Evolutionary conservation across 2,329 filamentous ascomycete genomes (phyloP).

Genomic region (Penicillium capsulatum): DNA sequence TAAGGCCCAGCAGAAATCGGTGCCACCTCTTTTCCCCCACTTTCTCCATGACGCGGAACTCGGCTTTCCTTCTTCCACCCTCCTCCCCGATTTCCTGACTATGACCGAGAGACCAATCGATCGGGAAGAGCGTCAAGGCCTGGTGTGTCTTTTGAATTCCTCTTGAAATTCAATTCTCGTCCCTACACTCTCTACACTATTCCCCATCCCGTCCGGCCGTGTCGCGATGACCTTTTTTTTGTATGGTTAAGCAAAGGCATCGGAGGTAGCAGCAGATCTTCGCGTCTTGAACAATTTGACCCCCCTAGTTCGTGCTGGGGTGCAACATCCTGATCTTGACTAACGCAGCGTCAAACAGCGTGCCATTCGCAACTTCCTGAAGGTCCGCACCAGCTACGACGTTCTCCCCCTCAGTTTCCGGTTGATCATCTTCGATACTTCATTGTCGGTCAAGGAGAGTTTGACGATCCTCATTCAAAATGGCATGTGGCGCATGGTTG

Average conservation of each 20-base stretch:
- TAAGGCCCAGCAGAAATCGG: constrained; percentile 1
- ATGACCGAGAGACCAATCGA: constrained; percentile 47
- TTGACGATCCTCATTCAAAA: constrained; percentile 93
- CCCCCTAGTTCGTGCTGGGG: constrained; percentile 11
- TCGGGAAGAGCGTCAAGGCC: constrained; percentile 47
- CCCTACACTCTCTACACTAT: constrained; percentile 2
- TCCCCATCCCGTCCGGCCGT: constrained; percentile 4
- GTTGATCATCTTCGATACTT: constrained; percentile 91
- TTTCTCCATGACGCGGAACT: constrained; percentile 22
- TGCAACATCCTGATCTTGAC: constrained; percentile 21
- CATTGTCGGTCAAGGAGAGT: constrained; percentile 94
- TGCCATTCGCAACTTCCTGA: constrained; percentile 91
- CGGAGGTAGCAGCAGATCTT: no score
- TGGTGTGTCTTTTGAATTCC: constrained; percentile 38
- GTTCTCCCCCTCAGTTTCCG: constrained; percentile 94
- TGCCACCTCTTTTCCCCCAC: constrained; percentile 6
- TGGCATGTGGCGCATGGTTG: constrained; percentile 52
- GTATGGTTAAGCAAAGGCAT: no score
- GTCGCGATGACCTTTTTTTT: constrained; percentile 7
- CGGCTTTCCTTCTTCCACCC: constrained; percentile 39
- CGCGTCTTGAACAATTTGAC: no score
- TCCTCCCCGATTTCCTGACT: constrained; percentile 43
- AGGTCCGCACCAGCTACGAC: constrained; percentile 94
- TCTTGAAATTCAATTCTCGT: constrained; percentile 9
- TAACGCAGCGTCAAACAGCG: constrained; percentile 53